Evolutionary conservation across 1,284 basidiomycete species (phyloP), one percentile per base, ranked within the genome.

Genomic region (Entoloma clypeatum): DNA sequence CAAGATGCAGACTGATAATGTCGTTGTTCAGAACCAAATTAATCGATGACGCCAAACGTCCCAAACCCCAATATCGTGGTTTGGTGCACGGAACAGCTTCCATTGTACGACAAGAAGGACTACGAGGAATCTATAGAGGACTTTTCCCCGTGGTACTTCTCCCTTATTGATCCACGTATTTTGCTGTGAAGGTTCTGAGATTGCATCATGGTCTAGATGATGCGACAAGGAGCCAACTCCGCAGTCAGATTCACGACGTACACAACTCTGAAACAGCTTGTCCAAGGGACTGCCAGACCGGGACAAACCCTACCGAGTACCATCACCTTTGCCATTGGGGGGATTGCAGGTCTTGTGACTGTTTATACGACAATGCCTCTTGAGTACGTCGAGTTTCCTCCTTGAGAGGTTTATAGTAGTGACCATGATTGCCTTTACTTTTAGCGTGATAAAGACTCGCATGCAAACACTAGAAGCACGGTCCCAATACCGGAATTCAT

Each of bases 241-340:
- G 92, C 94, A 9, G 83, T 99, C 23, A 78, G 95, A n/a, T 98
- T 98, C 68, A 94, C 93, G 34, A 93, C 91, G 0, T 97, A 97
- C 65, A 83, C 87, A 5, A 93, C 90, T 0, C 71, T 98, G 49
- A 96, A 96, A 65, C 88, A 94, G 60, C 79, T 93, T 50, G 90
- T 93, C 0, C 90, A 93, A 57, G 88, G 91, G 19, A 85, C 81
- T 18, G 75, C 83, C 3, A 74, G 87, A 16, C 81, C 92, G 0
- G 93, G 93, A 1, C 87, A 93, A 59, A 75, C 78, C 4, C 69
- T 99, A 8, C 95, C 95, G 0, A 83, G 74, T 36, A 81, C 86
- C 22, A 83, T 97, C 55, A 98, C 95, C 0, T 98, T 99, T 61
- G 90, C 81, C 0, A 94, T 99, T 41, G 95, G 96, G 29, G 92